Base-by-base conservation (phyloP, 2,329 filamentous ascomycete genomes). In the Colletotrichum sp. region DNA sequence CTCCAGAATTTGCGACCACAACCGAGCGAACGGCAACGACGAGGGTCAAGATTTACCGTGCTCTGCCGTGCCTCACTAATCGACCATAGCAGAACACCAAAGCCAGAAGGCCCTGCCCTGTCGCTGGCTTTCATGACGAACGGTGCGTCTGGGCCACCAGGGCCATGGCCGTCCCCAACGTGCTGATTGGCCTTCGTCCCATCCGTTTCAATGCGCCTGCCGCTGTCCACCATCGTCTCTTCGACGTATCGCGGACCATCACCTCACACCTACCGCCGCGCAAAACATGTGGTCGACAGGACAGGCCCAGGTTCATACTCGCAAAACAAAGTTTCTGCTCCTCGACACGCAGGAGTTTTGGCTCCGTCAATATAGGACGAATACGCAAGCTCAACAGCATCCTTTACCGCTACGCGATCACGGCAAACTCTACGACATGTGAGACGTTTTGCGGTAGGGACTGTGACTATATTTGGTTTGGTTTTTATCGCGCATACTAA, bases 371-470 rank as follows among this genome's bases (percentile, higher is more conserved):
- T 16, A 16, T 21, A 30, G 34, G 44, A 24, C 34, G 62, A 39
- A 30, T 66, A 28, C 63, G 34, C 44, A 32, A 24, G 64, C 44
- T 55, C 64, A 44, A 24, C 18, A 63, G 18, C 68, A 63, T 60
- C 36, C 34, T 36, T 36, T 16, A 65, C 13, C 32, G 21, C 39
- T 55, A 57, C 62, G 69, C 57, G 21, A 60, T 15, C 18, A 44
- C 49, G 36, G 15, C 18, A 72, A 76, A 74, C 72, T 52, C 69
- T 72, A 55, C 44, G n/a, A n/a, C 73, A 73, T 73, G 32, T 64
- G 70, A 68, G 73, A 76, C 70, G 21, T 12, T 52, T 18, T 21
- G 24, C 70, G 59, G 70, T 76, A 76, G 73, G 28, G 74, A 76
- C 74, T 52, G 72, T 52, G 57, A 24, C 59, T 72, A 49, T 59